Percentiles rank a stretch among this genome's conserved stretches.
These are phyloP conservation scores for Talaromyces liani DNA, from an alignment of 495 filamentous ascomycete genomes.

Conservation along the genomic window DNA sequence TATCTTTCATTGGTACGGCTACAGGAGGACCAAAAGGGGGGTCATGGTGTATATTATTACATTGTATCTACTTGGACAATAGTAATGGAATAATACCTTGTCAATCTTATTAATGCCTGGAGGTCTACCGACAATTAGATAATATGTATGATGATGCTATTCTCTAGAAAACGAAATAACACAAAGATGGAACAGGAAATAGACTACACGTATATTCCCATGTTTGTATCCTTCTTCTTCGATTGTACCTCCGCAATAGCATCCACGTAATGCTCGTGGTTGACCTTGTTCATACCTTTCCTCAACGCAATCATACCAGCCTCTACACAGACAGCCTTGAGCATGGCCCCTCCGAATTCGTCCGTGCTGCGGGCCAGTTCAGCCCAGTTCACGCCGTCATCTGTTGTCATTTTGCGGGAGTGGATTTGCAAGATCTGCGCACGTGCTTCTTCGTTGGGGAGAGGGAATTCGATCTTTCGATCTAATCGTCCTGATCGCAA, in stretches of 20 bases:
- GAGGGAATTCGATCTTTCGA: slow-evolving; percentile 98
- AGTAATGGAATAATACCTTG: background rate
- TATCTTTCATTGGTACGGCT: background rate
- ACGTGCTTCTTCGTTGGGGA: slow-evolving; percentile 97
- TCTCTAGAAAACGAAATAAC: background rate
- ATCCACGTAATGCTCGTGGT: slow-evolving; percentile 98
- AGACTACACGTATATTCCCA: slow-evolving; percentile 45
- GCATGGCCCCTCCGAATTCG: slow-evolving; percentile 94
- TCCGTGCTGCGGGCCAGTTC: slow-evolving; percentile 97
- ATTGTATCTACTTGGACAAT: background rate
- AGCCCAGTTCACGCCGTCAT: slow-evolving; percentile 89
- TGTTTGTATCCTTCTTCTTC: slow-evolving; percentile 88
- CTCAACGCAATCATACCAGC: slow-evolving; percentile 98
- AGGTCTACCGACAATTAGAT: background rate
- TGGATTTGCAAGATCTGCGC: slow-evolving; percentile 97
- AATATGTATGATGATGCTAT: background rate
- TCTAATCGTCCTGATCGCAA: slow-evolving; percentile 92
- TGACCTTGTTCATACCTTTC: slow-evolving; percentile 86
- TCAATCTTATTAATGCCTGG: too few species aligned
- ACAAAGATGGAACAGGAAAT: slow-evolving; percentile 4
- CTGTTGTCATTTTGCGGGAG: slow-evolving; percentile 96
- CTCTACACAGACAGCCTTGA: slow-evolving; percentile 98
- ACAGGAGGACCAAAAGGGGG: background rate
- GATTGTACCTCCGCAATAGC: slow-evolving; percentile 94
- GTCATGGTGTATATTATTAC: background rate